phyloP scores from a whole-genome alignment of 495 filamentous ascomycete species.

The Penicillium ochrochloron region DNA sequence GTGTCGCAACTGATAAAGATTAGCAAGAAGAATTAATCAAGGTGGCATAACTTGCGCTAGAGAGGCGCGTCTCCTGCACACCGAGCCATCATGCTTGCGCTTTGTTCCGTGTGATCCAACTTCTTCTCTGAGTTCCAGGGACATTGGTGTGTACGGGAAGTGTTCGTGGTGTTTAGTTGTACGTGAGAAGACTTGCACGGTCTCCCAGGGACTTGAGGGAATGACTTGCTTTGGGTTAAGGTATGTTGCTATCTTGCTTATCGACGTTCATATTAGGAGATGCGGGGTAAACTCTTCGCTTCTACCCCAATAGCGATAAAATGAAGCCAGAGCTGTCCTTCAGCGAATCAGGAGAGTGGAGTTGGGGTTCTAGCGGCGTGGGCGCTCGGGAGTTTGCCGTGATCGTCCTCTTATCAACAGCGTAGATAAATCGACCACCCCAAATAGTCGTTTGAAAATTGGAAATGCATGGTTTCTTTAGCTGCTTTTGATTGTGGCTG shows the following conservation, averaged over 20 bases:
- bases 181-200: background rate
- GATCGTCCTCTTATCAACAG: background rate
- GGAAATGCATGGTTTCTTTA: background rate
- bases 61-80: constrained; percentile 16
- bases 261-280: constrained; percentile 9
- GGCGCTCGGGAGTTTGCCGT: background rate
- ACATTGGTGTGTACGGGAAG: constrained; percentile 7
- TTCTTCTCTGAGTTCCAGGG: constrained; percentile 7
- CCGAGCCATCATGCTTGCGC: constrained; percentile 19
- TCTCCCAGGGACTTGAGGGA: background rate
- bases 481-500: background rate
- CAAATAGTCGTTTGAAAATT: background rate
- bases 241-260: constrained; percentile 19
- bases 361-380: background rate
- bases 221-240: background rate
- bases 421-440: background rate
- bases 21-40: background rate
- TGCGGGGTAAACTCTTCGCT: constrained; percentile 19
- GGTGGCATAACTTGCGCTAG: constrained; percentile 12
- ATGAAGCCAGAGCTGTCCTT: background rate
- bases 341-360: background rate
- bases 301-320: background rate
- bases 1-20: constrained; percentile 41
- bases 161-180: background rate
- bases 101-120: constrained; percentile 12